Evolutionary conservation across 179 eudicot genomes (phyloP), one percentile per base, ranked within the genome.

Genomic region (Amaranthus tricolor): DNA sequence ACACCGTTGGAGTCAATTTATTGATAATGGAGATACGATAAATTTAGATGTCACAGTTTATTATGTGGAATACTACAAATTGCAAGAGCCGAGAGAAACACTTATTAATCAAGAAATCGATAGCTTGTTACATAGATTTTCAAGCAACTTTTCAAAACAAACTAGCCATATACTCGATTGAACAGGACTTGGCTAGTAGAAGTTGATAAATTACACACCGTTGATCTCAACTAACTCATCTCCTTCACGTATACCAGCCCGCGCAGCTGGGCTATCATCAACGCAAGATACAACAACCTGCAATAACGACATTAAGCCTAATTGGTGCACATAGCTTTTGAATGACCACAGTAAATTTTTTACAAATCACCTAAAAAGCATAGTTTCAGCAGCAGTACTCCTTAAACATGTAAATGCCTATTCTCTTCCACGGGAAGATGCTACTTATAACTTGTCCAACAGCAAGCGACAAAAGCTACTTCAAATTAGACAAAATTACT

Each of bases 261-360:
- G 96, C 80, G 87, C 92, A 83, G 96, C 98, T 48, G 98, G 98
- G 61, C 98, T 88, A 77, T 86, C 93, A 73, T 89, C 94, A 58
- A 94, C 83, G 73, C 98, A 92, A 51, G 92, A 89, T 74, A 87
- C 70, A 80, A 94, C 91, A 52, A 94, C 89, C 97, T 94, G 82
- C 76, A 81, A 66, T 45, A 19, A 57, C 55, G 48, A 62, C 58
- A 55, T 9, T 16, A 48, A 76, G 44, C 48, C 49, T 52, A 53
- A 15, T 16, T 7, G 17, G 50, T 49, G 43, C 70, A 9, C 19
- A 66, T 10, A 66, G 14, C 55, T 48, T 13, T 7, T 40, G 67
- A n/a, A 43, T 44, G 40, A 62, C 11, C 67, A 40, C 16, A 49
- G 17, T 15, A 40, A 62, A 62, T 62, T 21, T 31, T 7, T 1